Evolutionary conservation across 768 basidiomycete species (phyloP), one percentile per base, ranked within the genome.

Genomic region (Galerina sulciceps): DNA sequence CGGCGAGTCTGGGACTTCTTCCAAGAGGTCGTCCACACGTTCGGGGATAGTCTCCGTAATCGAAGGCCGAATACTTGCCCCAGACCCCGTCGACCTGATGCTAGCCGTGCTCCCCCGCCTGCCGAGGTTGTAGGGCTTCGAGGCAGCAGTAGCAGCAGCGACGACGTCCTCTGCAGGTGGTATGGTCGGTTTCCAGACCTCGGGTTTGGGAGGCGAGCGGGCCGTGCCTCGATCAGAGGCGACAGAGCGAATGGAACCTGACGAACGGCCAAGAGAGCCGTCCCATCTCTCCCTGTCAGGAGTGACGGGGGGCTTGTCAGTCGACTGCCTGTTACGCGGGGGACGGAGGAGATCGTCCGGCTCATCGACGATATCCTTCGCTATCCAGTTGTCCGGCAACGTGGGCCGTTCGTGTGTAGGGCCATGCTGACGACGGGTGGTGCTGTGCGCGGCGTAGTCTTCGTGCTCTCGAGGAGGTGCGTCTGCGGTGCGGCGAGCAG

Each of bases 51-150:
- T 74, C 47, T 77, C 76, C 22, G 74, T 62, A 13, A 76, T 76
- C 0, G 78, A 68, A 1, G 78, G 72, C 11, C 81, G 81, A 50
- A 75, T 75, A 10, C 73, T 66, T 26, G 61, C 69, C 13, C 68
- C 72, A 18, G 76, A 76, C 18, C 80, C 77, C 35, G 71, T 73
- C 10, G 82, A 82, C n/a, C 76, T 74, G 18, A 76, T 78, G 59
- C 85, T 84, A 11, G 83, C 75, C 6, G 72, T 78, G 59, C 84
- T 86, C 42, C 79, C 77, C 10, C 79, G 76, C 54, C 80, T 69
- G 1, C 78, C 79, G 22, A 84, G 71, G 11, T 72, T 69, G 56
- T 75, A 76, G 4, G 80, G 72, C 53, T 77, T 79, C 66, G 11
- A 11, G 37, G 41, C 43, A 34, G 26, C 45, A 11, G 51, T 43